Conservation (phyloP, 345 rosid species). For the Ceriops zippeliana region DNA sequence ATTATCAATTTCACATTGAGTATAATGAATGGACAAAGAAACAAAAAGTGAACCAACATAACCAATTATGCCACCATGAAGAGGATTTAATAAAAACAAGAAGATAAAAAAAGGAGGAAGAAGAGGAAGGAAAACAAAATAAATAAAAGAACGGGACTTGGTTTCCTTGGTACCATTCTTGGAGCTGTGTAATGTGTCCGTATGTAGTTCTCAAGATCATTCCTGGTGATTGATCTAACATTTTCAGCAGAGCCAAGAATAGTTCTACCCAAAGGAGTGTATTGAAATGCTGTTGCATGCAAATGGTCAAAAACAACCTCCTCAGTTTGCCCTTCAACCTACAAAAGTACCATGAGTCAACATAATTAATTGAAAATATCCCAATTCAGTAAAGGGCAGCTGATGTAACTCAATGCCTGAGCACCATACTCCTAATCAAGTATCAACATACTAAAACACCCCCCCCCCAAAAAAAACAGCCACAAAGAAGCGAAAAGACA, state of each 20-base stretch:
- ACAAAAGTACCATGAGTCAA: conserved; percentile 14
- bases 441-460: no score
- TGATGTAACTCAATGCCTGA: no score
- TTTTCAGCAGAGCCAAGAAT: conserved; percentile 92
- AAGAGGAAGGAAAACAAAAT: background rate
- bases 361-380: background rate
- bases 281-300: conserved; percentile 96
- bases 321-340: conserved; percentile 93
- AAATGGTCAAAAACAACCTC: conserved; percentile 95
- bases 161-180: conserved; percentile 61
- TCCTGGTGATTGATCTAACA: conserved; percentile 68
- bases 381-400: background rate
- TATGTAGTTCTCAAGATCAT: conserved; percentile 74
- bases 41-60: background rate
- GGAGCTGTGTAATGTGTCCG: conserved; percentile 96
- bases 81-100: no score
- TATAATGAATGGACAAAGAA: background rate
- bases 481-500: no score
- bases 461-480: no score
- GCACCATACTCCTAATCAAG: no score
- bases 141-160: background rate
- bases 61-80: background rate
- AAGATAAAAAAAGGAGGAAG: no score
- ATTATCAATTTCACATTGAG: background rate
- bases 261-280: conserved; percentile 87